Evolutionary conservation across 2,329 filamentous ascomycete species (phyloP), one percentile per base, ranked within the genome.

Genomic region (Penicillium sp.): DNA sequence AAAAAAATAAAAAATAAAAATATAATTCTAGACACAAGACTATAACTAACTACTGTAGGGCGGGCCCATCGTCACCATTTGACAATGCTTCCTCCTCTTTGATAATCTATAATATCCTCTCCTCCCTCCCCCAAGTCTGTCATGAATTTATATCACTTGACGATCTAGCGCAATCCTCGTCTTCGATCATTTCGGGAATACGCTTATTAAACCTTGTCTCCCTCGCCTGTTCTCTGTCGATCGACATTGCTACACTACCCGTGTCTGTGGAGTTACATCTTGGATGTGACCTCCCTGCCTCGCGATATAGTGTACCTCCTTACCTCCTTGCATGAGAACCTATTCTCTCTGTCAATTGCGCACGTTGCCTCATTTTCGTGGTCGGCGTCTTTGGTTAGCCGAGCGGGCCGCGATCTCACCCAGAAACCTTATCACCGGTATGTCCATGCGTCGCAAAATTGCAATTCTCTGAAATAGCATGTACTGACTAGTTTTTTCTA

Each of bases 381-480:
- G 57, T 62, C 59, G 54, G 61, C 50, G 59, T 60, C 49, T 61
- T 65, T 61, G 56, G 50, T 56, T 60, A 49, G 49, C 59, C 63
- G 64, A 62, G 58, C 64, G 64, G 63, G 60, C 64, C 63, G 65
- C 60, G 62, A 66, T 63, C 53, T 59, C 25, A 53, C 38, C 49
- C 54, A 57, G 19, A 43, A 67, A 67, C 62, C 57, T 63, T 62
- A 65, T 62, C 56, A 52, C 41, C 50, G 63, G 64, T 67, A 63
- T 58, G 60, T 50, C 50, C 45, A 33, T 45, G 29, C 35, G 21
- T 21, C 29, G 19, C 31, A 40, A 27, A 43, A 10, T 9, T 48
- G 21, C 10, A 56, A 40, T n/a, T 9, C n/a, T 17, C 15, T 21
- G 17, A 33, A 4, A 37, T n/a, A 27, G 23, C 23, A 59, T 21